Base-by-base conservation (phyloP, 2,329 filamentous ascomycete genomes). In the Alternaria brassicae region DNA sequence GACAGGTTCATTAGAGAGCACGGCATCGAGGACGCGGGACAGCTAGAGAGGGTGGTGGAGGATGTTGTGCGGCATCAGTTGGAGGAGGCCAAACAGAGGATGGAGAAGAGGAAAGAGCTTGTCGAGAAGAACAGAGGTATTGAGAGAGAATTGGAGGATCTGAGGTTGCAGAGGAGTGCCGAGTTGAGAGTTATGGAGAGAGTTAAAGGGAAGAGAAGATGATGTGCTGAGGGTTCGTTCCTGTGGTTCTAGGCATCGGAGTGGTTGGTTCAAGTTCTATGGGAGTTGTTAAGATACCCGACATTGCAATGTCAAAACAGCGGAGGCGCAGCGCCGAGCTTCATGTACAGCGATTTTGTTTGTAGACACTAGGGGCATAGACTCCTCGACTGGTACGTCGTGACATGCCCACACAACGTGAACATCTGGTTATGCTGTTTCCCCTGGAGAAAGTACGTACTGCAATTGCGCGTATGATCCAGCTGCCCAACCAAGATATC, bases 131-230 rank as follows among this genome's bases (percentile, higher is more conserved):
- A 83, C 55, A 76, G 76, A 56, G 73, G 68, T 50, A 72, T 83
- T n/a, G 73, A 78, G 64, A 77, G 74, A 63, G 75, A 82, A 67
- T 62, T 83, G 58, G 76, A 77, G 65, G 72, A 77, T 44, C 63
- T 82, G 70, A 75, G 73, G 53, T 75, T 81, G 59, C 77, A 81
- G 73, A 77, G 81, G 66, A 73, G 74, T 47, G 77, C 80, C 53
- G 81, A 83, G 70, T 63, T 80, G 58, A 78, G 78, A 69, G 77
- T 83, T 34, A 71, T 79, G 67, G 76, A 79, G 62, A 77, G 75
- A 68, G 73, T 80, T 57, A 77, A 74, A 61, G 70, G 64, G 55
- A 75, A 67, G 59, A 77, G 76, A 65, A 62, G 60, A 53, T 59
- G 58, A 47, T 42, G 34, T 25, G 8, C 19, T 17, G 30, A 9